Percentiles rank a stretch among this genome's conserved stretches.
Evolutionary conservation across 352 stramenopile species (phyloP).

Genomic region (Globisporangium heterothallicum): DNA sequence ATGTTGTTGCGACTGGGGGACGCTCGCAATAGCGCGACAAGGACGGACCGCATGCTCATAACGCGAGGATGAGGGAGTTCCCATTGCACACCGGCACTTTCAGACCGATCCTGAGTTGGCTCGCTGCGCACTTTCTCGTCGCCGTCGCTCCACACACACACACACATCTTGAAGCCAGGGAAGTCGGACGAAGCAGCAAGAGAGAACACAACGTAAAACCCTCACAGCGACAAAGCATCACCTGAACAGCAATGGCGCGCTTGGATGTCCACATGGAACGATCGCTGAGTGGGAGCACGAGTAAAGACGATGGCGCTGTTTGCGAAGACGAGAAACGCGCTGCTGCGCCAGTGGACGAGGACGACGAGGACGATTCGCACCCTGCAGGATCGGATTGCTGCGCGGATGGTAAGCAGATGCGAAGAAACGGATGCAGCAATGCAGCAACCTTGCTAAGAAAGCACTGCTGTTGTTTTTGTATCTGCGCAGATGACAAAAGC

Average conservation of each 20-base stretch:
- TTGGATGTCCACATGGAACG: not conserved
- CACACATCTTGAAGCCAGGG: not conserved
- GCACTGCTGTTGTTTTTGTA: constrained; percentile 3
- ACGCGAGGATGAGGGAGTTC: constrained; percentile 1
- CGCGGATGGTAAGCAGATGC: not conserved
- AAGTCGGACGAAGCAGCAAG: too few species aligned
- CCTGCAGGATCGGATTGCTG: not conserved
- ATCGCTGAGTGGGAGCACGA: not conserved
- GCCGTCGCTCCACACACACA: not conserved
- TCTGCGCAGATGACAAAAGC: constrained; percentile 34
- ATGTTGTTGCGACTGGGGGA: too few species aligned
- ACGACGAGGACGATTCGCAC: not conserved
- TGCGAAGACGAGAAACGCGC: constrained; percentile 12
- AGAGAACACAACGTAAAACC: too few species aligned
- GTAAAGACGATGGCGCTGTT: not conserved
- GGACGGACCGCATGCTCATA: not conserved
- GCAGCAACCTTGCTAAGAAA: too few species aligned
- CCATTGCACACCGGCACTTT: too few species aligned
- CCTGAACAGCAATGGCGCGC: constrained; percentile 4
- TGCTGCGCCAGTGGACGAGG: constrained; percentile 7
- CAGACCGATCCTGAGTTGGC: too few species aligned
- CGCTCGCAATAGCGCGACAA: not conserved
- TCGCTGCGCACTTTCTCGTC: constrained; percentile 1
- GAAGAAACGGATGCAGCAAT: too few species aligned
- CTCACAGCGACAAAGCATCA: constrained; percentile 1